A percentile compares a stretch with the other conserved stretches of the same genome.
phyloP scores from a whole-genome alignment of 768 basidiomycete genomes.

The Melanogaster broomeanus region DNA sequence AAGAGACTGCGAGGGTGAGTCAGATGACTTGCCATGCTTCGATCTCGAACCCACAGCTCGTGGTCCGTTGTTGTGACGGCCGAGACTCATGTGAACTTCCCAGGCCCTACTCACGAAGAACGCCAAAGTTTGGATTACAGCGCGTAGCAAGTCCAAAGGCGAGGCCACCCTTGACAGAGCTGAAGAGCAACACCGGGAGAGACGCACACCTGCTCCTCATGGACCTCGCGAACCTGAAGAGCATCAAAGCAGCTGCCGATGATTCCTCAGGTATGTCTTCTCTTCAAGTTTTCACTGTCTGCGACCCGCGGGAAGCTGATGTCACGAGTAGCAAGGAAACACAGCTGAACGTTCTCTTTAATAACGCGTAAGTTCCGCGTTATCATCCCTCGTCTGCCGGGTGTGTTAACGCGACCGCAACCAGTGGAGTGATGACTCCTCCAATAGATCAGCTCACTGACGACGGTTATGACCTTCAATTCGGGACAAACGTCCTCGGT shows the following conservation, averaged over 20 bases:
- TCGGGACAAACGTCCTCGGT: constrained; percentile 40
- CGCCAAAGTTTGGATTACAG: constrained; percentile 32
- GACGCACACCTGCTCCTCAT: constrained; percentile 37
- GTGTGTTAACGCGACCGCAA: not conserved
- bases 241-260: constrained; percentile 39
- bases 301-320: not conserved
- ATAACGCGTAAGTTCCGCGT: constrained; percentile 28
- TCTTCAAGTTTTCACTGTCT: too few relatives aligned
- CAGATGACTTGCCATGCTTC: too few relatives aligned
- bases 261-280: constrained; percentile 38
- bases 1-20: constrained; percentile 40
- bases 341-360: constrained; percentile 26
- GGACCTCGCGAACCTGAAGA: constrained; percentile 41
- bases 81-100: not conserved
- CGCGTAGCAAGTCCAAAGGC: constrained; percentile 19
- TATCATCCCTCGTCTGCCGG: not conserved
- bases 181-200: constrained; percentile 25
- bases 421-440: constrained; percentile 34
- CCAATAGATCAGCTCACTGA: constrained; percentile 34
- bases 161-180: constrained; percentile 17
- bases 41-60: too few relatives aligned
- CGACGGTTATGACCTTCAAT: constrained; percentile 44
- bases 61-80: not conserved
- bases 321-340: constrained; percentile 14
- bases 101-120: constrained; percentile 27